A percentile compares a stretch with the other conserved stretches of the same genome.
Conservation (phyloP, 352 stramenopile genomes). For the Phytophthora constricta region DNA sequence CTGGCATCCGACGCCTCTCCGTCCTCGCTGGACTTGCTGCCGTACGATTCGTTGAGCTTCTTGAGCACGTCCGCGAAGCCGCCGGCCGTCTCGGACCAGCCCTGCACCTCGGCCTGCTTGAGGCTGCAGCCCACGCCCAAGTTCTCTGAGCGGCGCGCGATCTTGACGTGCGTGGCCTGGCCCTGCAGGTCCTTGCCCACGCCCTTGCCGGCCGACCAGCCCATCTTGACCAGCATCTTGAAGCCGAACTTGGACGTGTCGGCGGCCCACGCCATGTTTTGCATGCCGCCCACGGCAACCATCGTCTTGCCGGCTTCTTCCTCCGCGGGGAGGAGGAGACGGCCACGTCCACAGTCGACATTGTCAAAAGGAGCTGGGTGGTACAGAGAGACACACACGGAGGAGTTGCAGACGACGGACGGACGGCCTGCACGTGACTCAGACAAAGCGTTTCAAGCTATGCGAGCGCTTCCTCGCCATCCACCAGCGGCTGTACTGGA, state of each 20-base stretch:
- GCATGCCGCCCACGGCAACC: constrained; percentile 83
- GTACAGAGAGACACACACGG: too few species aligned
- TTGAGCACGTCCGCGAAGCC: constrained; percentile 89
- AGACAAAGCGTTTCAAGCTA: background rate
- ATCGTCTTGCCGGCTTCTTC: constrained; percentile 60
- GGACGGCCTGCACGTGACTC: too few species aligned
- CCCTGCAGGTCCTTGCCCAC: constrained; percentile 94
- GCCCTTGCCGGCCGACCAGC: constrained; percentile 93
- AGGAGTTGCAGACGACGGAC: background rate
- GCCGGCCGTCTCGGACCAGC: constrained; percentile 80
- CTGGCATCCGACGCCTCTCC: constrained; percentile 37
- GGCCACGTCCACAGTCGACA: constrained; percentile 39
- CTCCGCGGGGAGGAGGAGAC: constrained; percentile 20
- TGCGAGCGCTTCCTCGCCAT: background rate
- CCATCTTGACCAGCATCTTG: constrained; percentile 97
- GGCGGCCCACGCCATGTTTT: constrained; percentile 89
- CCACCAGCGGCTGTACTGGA: background rate
- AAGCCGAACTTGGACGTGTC: constrained; percentile 94
- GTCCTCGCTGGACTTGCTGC: constrained; percentile 46
- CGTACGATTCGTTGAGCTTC: constrained; percentile 86
- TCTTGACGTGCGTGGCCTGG: constrained; percentile 87
- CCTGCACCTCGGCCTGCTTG: constrained; percentile 88
- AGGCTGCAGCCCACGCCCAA: constrained; percentile 93
- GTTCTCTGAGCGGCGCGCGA: constrained; percentile 87
- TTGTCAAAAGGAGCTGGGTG: too few species aligned